These are phyloP conservation scores for Holtermanniella nyarrowii DNA, from an alignment of 768 basidiomycete genomes.

Conservation along the genomic window DNA sequence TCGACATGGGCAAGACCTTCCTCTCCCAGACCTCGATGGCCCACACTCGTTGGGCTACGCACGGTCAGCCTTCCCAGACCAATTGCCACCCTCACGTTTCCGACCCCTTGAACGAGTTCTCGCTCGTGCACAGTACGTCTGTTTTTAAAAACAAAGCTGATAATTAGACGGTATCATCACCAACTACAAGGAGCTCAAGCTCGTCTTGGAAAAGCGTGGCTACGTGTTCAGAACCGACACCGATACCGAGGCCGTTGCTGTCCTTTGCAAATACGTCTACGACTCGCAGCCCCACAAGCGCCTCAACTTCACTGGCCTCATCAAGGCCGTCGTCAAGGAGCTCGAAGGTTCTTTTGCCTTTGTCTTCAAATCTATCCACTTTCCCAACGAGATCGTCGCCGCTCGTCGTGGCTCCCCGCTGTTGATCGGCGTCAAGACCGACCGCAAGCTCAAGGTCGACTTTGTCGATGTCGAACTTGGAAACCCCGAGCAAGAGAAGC, in stretches of 20 bases:
- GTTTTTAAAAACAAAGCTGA: neutral
- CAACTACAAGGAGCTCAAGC: conserved; percentile 74
- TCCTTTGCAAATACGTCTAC: conserved; percentile 90
- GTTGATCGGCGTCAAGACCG: conserved; percentile 96
- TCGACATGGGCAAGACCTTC: conserved; percentile 67
- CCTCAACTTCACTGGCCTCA: conserved; percentile 73
- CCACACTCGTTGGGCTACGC: conserved; percentile 98
- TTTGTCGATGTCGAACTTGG: conserved; percentile 97
- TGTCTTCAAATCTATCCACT: conserved; percentile 94
- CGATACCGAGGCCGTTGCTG: conserved; percentile 94
- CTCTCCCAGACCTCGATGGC: conserved; percentile 90
- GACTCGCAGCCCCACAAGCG: conserved; percentile 82
- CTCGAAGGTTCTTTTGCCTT: conserved; percentile 98
- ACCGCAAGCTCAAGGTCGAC: conserved; percentile 99
- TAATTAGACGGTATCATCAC: conserved; percentile 79
- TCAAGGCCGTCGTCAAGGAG: conserved; percentile 94
- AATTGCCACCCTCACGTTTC: conserved; percentile 95
- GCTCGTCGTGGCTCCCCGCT: conserved; percentile 95
- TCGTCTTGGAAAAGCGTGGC: conserved; percentile 89
- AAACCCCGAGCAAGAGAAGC: conserved; percentile 50
- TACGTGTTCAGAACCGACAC: conserved; percentile 91
- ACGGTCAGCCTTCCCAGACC: conserved; percentile 71
- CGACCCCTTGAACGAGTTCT: conserved; percentile 68
- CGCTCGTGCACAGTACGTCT: conserved; percentile 67
- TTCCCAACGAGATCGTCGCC: conserved; percentile 88